Conservation (phyloP, 257 asterid species). For the Penstemon newberryi region DNA sequence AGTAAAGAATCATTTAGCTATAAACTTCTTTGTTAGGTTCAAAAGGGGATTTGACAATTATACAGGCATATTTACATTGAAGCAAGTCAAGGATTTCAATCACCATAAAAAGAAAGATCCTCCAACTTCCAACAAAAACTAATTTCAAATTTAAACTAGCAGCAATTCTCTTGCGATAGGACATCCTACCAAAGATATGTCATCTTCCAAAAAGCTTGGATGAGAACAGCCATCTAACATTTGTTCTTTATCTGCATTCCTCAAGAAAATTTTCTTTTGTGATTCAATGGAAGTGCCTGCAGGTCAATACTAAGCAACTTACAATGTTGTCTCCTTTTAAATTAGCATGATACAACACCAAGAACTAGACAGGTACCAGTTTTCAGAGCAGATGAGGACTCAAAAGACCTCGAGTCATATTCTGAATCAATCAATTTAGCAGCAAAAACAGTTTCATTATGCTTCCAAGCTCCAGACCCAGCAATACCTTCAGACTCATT, state of each 20-base stretch:
- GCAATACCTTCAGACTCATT: conserved; percentile 51
- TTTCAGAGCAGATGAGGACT: conserved; percentile 48
- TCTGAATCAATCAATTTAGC: conserved; percentile 37
- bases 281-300: conserved; percentile 38
- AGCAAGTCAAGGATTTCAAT: conserved; percentile 18
- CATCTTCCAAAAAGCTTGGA: conserved; percentile 37
- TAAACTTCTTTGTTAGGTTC: conserved; percentile 13
- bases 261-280: conserved; percentile 30
- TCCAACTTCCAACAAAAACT: conserved; percentile 13
- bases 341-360: conserved; percentile 17
- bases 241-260: conserved; percentile 33
- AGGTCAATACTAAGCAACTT: conserved; percentile 33
- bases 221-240: conserved; percentile 34
- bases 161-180: conserved; percentile 28
- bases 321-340: conserved; percentile 7
- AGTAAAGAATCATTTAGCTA: conserved; percentile 10
- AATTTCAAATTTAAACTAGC: conserved; percentile 4
- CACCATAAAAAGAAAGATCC: conserved; percentile 16
- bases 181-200: conserved; percentile 49
- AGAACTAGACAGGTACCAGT: conserved; percentile 27
- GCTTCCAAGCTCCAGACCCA: conserved; percentile 33
- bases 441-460: conserved; percentile 35
- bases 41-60: conserved; percentile 5
- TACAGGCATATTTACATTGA: conserved; percentile 2
- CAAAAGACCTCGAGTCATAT: conserved; percentile 35